Percentiles rank a stretch among this genome's conserved stretches.
Conservation (phyloP, 495 filamentous ascomycete genomes). For the Aspergillus haitiensis region DNA sequence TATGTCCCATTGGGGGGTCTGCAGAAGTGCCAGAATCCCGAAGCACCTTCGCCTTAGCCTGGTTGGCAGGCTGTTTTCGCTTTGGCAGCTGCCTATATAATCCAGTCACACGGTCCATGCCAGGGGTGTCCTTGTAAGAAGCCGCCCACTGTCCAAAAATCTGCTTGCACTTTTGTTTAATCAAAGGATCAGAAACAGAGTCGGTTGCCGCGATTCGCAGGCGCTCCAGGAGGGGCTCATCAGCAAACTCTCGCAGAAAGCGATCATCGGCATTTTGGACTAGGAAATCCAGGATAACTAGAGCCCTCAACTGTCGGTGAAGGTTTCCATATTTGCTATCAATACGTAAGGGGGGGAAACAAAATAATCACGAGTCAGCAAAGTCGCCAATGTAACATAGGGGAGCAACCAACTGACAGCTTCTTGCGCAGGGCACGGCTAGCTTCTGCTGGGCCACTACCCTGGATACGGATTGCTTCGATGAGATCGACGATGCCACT, state of each 20-base stretch:
- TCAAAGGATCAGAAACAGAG: constrained; percentile 76
- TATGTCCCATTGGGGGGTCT: constrained; percentile 56
- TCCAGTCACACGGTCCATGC: constrained; percentile 73
- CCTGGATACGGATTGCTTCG: constrained; percentile 88
- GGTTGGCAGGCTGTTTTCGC: constrained; percentile 61
- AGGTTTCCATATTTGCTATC: constrained; percentile 87
- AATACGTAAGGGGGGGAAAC: constrained; percentile 16
- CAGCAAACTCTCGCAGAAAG: constrained; percentile 83
- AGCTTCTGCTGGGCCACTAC: constrained; percentile 83
- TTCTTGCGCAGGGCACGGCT: constrained; percentile 95
- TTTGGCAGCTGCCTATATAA: constrained; percentile 80
- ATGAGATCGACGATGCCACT: constrained; percentile 91
- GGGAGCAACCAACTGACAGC: constrained; percentile 55
- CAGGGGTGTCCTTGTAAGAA: constrained; percentile 76
- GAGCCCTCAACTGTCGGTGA: constrained; percentile 85
- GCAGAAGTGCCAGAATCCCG: constrained; percentile 68
- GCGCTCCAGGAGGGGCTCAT: constrained; percentile 91
- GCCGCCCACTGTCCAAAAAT: constrained; percentile 87
- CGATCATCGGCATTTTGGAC: constrained; percentile 91
- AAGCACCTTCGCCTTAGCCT: constrained; percentile 77
- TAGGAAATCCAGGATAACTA: constrained; percentile 87
- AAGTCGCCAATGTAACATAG: not conserved
- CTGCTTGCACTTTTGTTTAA: constrained; percentile 80
- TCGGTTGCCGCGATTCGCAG: constrained; percentile 86
- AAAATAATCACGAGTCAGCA: not conserved